A percentile compares a stretch with the other conserved stretches of the same genome.
These are phyloP conservation scores for Kodamaea plutei DNA, from an alignment of 1,139 yeast species.

Conservation along the genomic window DNA sequence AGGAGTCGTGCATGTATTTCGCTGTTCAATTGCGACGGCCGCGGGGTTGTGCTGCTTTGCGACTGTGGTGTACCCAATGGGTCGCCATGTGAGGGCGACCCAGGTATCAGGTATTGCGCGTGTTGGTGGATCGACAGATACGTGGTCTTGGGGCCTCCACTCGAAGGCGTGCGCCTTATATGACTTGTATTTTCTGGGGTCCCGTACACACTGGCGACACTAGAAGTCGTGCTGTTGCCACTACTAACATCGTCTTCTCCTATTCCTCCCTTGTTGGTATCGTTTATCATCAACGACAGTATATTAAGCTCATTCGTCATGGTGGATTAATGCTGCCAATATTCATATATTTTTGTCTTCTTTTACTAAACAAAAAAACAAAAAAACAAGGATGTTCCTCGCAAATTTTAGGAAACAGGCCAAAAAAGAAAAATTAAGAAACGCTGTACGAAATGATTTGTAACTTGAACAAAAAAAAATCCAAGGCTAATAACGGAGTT, in stretches of 20 bases:
- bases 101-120: too few species aligned
- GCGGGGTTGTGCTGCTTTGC: slow-evolving; percentile 3
- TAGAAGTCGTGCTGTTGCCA: too few species aligned
- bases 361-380: too few species aligned
- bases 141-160: slow-evolving; percentile 1
- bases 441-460: too few species aligned
- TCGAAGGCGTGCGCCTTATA: neutral
- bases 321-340: slow-evolving; percentile 2
- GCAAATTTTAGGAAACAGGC: too few species aligned
- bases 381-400: slow-evolving; percentile 3
- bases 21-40: slow-evolving; percentile 42
- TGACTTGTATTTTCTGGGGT: neutral
- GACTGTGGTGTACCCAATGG: neutral
- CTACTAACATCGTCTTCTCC: too few species aligned
- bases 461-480: too few species aligned
- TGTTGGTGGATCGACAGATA: neutral
- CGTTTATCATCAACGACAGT: slow-evolving; percentile 4
- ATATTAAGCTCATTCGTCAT: slow-evolving; percentile 5
- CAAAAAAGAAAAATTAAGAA: too few species aligned
- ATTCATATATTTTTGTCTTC: slow-evolving; percentile 1
- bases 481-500: too few species aligned
- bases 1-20: slow-evolving; percentile 71
- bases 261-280: too few species aligned
- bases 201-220: too few species aligned
- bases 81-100: neutral